Evolutionary conservation across 2,329 filamentous ascomycete species (phyloP).

Genomic region (Paecilomyces sp.): DNA sequence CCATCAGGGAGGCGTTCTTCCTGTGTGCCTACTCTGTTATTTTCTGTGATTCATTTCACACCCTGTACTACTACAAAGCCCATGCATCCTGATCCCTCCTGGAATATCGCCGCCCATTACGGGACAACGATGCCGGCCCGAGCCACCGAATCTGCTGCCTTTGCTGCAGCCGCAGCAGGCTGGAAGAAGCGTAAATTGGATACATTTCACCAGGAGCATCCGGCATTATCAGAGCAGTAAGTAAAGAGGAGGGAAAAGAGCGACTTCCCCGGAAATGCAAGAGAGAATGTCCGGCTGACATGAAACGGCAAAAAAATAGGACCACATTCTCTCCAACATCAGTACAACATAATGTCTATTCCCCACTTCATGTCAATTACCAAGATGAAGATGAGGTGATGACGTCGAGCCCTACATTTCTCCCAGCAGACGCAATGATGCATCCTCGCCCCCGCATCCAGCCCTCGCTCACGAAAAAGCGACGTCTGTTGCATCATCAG

Average conservation of each 20-base stretch:
- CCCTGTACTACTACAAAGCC: not conserved
- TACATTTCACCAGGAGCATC: slow-evolving; percentile 5
- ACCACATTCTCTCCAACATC: slow-evolving; percentile 9
- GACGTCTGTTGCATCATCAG: slow-evolving; percentile 9
- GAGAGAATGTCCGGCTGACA: not conserved
- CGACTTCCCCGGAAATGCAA: not conserved
- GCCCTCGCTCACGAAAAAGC: slow-evolving; percentile 1
- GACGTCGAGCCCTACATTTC: not conserved
- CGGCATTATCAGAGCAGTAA: slow-evolving; percentile 10
- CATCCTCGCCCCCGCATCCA: not conserved
- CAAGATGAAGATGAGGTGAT: slow-evolving; percentile 4
- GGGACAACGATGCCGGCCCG: not conserved
- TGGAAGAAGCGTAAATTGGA: slow-evolving; percentile 22
- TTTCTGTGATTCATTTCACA: not conserved
- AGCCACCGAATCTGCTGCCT: not conserved
- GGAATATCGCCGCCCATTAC: not conserved
- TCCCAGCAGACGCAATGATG: not conserved
- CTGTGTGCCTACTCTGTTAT: not conserved
- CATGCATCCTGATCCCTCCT: not conserved
- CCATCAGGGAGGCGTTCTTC: not conserved
- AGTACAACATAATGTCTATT: slow-evolving; percentile 7
- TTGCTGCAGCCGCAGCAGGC: slow-evolving; percentile 4
- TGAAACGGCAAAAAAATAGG: not conserved
- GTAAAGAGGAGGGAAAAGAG: not conserved
- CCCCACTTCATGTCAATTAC: slow-evolving; percentile 9